Evolutionary conservation across 331 rosid species (phyloP), one percentile per base, ranked within the genome.

Genomic region (Stylosanthes scabra): DNA sequence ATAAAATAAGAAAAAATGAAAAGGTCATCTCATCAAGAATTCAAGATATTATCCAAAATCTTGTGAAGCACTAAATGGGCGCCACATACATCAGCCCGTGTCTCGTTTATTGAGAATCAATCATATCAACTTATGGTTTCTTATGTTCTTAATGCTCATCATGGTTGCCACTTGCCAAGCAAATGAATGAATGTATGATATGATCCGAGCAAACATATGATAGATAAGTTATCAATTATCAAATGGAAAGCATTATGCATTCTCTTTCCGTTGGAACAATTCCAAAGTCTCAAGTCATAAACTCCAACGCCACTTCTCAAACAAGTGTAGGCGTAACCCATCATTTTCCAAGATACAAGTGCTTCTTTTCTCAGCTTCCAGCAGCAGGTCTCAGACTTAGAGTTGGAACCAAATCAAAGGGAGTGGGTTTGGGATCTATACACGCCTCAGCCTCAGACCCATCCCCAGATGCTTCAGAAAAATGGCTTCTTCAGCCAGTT

Each of bases 401-500:
- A 40, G 75, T 78, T 54, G 41, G 81, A 25, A 16, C 68, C 56
- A 83, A 46, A 78, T 9, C 73, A 15, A 81, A 65, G 61, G 73
- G 59, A n/a, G 44, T 52, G 58, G 58, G 8, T 3, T 3, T 83
- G 5, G 81, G 83, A 74, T 68, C 76, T 41, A 31, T 69, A 1
- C 65, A 46, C 55, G 92, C 89, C 70, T 42, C 10, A 42, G 71
- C 83, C 59, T 47, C 68, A 29, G 50, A 2, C 44, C 79, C 87
- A 52, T 64, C 84, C 16, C 29, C 83, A 2, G 55, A 51, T 29
- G 81, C 55, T 67, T 50, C 86, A 7, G 82, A 85, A 69, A 83
- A 72, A 78, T 93, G 98, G 98, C 87, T 93, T 81, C 96, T 93
- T 76, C 89, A 80, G 64, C 97, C 98, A 71, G 82, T 91, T 42